A percentile compares a stretch with the other conserved stretches of the same genome.
Conservation (phyloP, 1,284 basidiomycete genomes). For the Entoloma clypeatum region DNA sequence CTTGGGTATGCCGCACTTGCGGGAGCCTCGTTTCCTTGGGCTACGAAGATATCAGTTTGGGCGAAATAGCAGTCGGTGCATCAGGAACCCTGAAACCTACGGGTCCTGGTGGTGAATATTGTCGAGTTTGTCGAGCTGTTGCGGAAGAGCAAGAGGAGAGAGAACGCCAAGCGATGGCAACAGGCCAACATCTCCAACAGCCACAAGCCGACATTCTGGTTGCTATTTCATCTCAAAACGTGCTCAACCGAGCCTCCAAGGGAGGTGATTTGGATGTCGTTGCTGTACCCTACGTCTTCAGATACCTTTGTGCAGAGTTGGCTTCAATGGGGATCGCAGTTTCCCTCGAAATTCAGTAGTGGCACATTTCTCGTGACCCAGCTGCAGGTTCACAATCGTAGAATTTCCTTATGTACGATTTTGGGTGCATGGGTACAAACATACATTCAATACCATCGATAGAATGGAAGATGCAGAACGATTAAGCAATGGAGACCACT, state of each 20-base stretch:
- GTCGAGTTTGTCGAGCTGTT: slow-evolving; percentile 78
- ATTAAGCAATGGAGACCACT: too few relatives aligned
- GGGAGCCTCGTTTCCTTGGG: slow-evolving; percentile 95
- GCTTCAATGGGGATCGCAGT: slow-evolving; percentile 86
- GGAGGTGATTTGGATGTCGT: slow-evolving; percentile 88
- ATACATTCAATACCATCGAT: too few relatives aligned
- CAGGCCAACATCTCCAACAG: slow-evolving; percentile 40
- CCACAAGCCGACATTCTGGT: slow-evolving; percentile 53
- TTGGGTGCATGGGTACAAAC: too few relatives aligned
- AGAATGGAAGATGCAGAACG: too few relatives aligned
- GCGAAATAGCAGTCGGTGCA: slow-evolving; percentile 55
- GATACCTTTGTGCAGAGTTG: slow-evolving; percentile 82
- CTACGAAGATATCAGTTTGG: slow-evolving; percentile 80
- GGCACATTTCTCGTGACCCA: too few relatives aligned
- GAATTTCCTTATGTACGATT: too few relatives aligned
- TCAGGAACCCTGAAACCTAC: slow-evolving; percentile 49
- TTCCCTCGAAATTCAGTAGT: slow-evolving; percentile 60
- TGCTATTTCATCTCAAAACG: slow-evolving; percentile 59
- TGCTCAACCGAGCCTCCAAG: slow-evolving; percentile 55
- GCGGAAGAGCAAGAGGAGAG: slow-evolving; percentile 60
- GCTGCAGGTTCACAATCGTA: too few relatives aligned
- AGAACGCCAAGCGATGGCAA: slow-evolving; percentile 51
- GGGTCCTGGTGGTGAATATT: slow-evolving; percentile 84
- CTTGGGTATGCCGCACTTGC: slow-evolving; percentile 96
- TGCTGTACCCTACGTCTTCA: slow-evolving; percentile 94